Base-by-base conservation (phyloP, 1,139 yeast species). In the Blastobotrys capitulatus region DNA sequence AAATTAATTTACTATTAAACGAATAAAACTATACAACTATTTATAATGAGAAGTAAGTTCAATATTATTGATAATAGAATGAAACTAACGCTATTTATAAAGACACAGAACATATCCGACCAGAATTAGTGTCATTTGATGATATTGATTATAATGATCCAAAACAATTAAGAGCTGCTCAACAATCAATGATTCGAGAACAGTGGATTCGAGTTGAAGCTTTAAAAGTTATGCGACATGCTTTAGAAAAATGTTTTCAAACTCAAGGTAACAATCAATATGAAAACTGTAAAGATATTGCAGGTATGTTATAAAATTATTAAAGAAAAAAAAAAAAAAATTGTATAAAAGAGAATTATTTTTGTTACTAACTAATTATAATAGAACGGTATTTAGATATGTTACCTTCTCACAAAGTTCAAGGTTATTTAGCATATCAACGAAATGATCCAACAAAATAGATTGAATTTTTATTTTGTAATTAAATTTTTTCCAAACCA, bases 381-480 rank as follows among this genome's bases (percentile, higher is more conserved):
- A 3, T 35, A 61, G 71, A 85, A 70, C 81, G 83, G 67, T 86
- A 86, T 69, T 72, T 86, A 75, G 86, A 83, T 62, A 76, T 85
- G 85, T 73, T 85, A 54, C 90, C 87, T 55, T 70, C 75, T 46
- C 77, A 83, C 60, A 79, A 82, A 58, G 75, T 83, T 54, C 76
- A 79, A 60, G 95, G 95, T 42, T 85, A 76, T 69, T 72, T 83
- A 67, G 90, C 88, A 19, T 86, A 86, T 73, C 94, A 86, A 70
- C 83, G 86, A 77, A 85, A 84, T 70, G 95, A 86, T 67, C 90
- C 90, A 47, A 75, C 86, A 47, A 83, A 84, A 73, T 84, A 73
- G 68, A 38, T 31, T n/a, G n/a, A 12, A 22, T 38, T 22, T 38
- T 15, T 34, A 9, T 15, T n/a, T n/a, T n/a, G n/a, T n/a, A n/a